These are phyloP conservation scores for Blastocystis sp. DNA, from an alignment of 352 stramenopile species.

Conservation along the genomic window DNA sequence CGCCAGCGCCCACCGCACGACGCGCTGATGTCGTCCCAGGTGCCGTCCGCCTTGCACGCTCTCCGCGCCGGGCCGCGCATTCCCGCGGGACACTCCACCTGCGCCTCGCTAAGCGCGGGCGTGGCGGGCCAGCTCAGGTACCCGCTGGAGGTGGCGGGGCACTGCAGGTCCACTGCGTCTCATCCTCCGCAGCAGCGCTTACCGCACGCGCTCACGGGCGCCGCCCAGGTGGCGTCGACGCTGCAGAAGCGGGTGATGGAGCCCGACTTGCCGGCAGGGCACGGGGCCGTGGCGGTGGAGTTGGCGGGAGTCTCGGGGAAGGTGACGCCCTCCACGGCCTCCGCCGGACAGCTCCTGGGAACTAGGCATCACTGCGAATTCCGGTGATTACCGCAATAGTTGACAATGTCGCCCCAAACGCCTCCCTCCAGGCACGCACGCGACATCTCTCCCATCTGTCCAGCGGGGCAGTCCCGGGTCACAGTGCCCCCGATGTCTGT, in stretches of 20 bases:
- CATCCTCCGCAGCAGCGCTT: neutral
- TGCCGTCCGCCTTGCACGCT: neutral
- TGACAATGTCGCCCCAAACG: neutral
- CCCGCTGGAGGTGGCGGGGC: neutral
- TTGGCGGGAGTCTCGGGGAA: conserved; percentile 11
- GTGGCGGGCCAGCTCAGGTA: conserved; percentile 38
- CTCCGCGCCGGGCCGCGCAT: neutral
- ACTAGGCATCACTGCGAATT: neutral
- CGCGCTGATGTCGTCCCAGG: conserved; percentile 1
- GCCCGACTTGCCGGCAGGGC: neutral
- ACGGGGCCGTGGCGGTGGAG: neutral
- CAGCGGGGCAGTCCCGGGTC: neutral
- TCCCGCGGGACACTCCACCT: conserved; percentile 15
- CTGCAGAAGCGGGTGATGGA: conserved; percentile 15
- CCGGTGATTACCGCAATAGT: neutral
- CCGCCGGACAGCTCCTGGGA: neutral
- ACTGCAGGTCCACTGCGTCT: neutral
- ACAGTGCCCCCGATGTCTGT: neutral
- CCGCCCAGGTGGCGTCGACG: neutral
- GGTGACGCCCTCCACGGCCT: conserved; percentile 18
- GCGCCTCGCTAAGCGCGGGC: neutral
- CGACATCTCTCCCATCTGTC: neutral
- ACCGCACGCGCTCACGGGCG: conserved; percentile 12
- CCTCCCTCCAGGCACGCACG: neutral
- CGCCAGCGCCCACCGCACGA: conserved; percentile 5